Percentiles rank a stretch among this genome's conserved stretches.
Conservation (phyloP, 345 rosid species). For the Salix suchowensis region DNA sequence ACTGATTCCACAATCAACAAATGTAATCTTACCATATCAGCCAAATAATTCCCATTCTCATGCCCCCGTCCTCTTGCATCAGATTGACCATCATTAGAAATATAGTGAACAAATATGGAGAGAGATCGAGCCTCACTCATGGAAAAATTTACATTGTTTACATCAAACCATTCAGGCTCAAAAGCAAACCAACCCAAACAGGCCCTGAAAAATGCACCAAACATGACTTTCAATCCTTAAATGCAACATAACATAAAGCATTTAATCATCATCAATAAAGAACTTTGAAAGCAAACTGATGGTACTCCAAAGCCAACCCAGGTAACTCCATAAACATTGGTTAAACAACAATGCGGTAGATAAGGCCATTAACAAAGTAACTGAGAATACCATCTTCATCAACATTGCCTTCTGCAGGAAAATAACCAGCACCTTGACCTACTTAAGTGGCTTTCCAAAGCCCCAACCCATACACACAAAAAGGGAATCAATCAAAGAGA, state of each 20-base stretch:
- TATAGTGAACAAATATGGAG: slow-evolving; percentile 70
- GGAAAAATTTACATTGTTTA: slow-evolving; percentile 57
- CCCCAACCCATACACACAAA: background rate
- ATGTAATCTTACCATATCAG: slow-evolving; percentile 54
- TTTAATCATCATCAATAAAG: background rate
- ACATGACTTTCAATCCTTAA: slow-evolving; percentile 19
- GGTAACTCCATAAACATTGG: background rate
- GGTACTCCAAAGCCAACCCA: background rate
- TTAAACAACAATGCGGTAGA: background rate
- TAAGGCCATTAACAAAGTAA: background rate
- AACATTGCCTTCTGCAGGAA: background rate
- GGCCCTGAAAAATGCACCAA: slow-evolving; percentile 54
- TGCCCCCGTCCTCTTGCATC: slow-evolving; percentile 56
- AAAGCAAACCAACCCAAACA: slow-evolving; percentile 96
- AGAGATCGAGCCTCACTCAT: slow-evolving; percentile 86
- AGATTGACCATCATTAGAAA: slow-evolving; percentile 63
- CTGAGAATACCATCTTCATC: background rate
- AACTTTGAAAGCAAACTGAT: background rate
- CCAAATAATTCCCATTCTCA: slow-evolving; percentile 52
- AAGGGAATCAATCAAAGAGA: background rate
- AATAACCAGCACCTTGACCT: background rate
- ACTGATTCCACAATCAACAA: background rate
- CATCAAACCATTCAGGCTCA: slow-evolving; percentile 91
- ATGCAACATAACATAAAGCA: background rate
- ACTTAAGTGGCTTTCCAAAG: background rate